A percentile compares a stretch with the other conserved stretches of the same genome.
Conservation (phyloP, 73 alveolate genomes). For the Uronychia binucleata region DNA sequence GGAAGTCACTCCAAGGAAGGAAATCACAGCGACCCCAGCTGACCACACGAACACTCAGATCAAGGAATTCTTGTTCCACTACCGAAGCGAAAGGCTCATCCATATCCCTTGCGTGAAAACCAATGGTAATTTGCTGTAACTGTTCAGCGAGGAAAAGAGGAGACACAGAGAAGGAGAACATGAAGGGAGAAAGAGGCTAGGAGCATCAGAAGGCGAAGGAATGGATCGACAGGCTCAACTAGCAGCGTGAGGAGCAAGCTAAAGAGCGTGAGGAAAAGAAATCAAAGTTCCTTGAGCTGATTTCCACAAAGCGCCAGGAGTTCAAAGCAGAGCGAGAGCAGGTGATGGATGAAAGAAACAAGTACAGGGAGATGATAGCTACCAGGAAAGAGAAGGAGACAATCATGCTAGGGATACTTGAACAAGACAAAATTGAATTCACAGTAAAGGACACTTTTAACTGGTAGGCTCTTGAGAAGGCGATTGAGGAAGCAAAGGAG, state of each 20-base stretch:
- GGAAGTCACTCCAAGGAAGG: slow-evolving; percentile 27
- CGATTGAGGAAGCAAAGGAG: slow-evolving; percentile 64
- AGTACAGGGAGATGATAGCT: slow-evolving; percentile 59
- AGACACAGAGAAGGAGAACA: slow-evolving; percentile 33
- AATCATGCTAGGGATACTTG: slow-evolving; percentile 38
- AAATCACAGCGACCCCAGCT: slow-evolving; percentile 42
- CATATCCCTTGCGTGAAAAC: slow-evolving; percentile 47
- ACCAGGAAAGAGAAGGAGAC: slow-evolving; percentile 60
- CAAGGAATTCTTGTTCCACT: slow-evolving; percentile 56
- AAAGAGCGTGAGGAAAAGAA: slow-evolving; percentile 43
- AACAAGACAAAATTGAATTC: slow-evolving; percentile 53
- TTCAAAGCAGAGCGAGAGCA: slow-evolving; percentile 24
- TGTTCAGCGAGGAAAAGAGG: slow-evolving; percentile 55
- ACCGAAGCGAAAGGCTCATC: slow-evolving; percentile 54
- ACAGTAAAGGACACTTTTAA: background rate
- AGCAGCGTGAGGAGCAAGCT: slow-evolving; percentile 26
- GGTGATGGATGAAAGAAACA: slow-evolving; percentile 46
- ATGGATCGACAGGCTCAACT: slow-evolving; percentile 21
- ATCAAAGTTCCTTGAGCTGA: background rate
- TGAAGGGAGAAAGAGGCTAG: slow-evolving; percentile 28
- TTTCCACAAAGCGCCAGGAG: background rate
- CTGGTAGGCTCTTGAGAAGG: slow-evolving; percentile 27
- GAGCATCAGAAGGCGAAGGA: slow-evolving; percentile 42
- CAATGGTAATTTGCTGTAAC: no score
- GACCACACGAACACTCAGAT: slow-evolving; percentile 64